Base-by-base conservation (phyloP, 495 filamentous ascomycete genomes). In the Tuber microsphaerosporum region DNA sequence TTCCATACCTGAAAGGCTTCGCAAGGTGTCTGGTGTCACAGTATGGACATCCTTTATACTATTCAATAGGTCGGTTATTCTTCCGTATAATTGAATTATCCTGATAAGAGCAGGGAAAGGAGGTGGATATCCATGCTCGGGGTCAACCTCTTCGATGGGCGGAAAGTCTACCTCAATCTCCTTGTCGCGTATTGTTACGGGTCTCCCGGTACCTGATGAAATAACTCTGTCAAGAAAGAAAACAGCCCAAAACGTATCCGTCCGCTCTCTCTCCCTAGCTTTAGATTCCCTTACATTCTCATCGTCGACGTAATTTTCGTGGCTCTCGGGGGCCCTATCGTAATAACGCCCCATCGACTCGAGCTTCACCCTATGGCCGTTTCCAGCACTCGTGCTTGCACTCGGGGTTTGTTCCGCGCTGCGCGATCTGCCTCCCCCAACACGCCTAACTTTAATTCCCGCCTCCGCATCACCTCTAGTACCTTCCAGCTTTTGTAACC, bases 151-250 rank as follows among this genome's bases (percentile, higher is more conserved):
- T 12, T 88, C 84, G 61, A 89, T 88, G 10, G 89, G 86, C 19
- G 92, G 92, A 71, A 94, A 91, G 22, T 88, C 87, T 17, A 94
- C 84, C 80, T 94, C 92, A 75, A 93, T 93, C 77, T 94, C 92
- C 76, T 91, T 89, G 78, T 94, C 92, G 73, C 91, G 89, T 42
- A 96, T 86, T 1, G 92, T 94, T 7, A 93, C 92, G 4, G 92
- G 89, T 65, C 92, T 85, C 22, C 93, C 93, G 42, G 92, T 94
- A 1, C 92, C 92, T 17, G 92, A 93, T 6, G 92, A 94, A 73
- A 94, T 93, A 74, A 93, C 91, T 46, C 93, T 87, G 80, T 96
- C 93, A 14, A 96, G 86, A 80, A 94, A 91, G 83, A 94, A 94
- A 39, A 96, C 90, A 39, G 92, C 89, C 92, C 92, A 96, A 79